phyloP scores from a whole-genome alignment of 371 early-diverging fungal genomes.

The Rhizomucor pusillus region DNA sequence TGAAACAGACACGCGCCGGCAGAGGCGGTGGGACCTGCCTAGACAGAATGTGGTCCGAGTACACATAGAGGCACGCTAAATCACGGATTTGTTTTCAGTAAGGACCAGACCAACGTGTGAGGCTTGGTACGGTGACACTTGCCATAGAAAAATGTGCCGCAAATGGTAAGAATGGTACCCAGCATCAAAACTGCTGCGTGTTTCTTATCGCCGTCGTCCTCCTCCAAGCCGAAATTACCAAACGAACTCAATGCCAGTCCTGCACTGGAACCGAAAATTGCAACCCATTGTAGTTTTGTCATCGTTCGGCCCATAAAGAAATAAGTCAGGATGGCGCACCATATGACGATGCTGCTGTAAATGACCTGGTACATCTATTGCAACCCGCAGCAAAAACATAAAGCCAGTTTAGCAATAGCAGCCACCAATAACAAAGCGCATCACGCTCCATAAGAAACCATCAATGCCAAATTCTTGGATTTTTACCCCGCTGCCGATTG shows the following conservation, averaged over 20 bases:
- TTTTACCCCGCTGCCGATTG: conserved; percentile 74
- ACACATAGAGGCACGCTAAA: conserved; percentile 50
- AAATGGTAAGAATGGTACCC: conserved; percentile 54
- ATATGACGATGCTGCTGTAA: conserved; percentile 73
- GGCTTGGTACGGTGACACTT: conserved; percentile 12
- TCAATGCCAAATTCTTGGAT: neutral
- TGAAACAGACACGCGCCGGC: conserved; percentile 49
- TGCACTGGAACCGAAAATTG: conserved; percentile 64
- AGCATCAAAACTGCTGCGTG: conserved; percentile 23
- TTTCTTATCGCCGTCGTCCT: conserved; percentile 2
- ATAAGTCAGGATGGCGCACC: conserved; percentile 72
- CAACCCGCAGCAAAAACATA: neutral
- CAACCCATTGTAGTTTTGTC: conserved; percentile 60
- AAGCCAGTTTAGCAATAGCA: too few species aligned
- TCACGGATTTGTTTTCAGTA: neutral
- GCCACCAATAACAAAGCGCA: too few species aligned
- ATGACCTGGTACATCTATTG: conserved; percentile 72
- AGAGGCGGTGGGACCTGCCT: conserved; percentile 41
- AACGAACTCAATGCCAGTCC: conserved; percentile 63
- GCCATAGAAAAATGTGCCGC: conserved; percentile 59
- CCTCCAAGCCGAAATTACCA: conserved; percentile 6
- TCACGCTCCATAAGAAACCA: too few species aligned
- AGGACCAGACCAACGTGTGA: too few species aligned
- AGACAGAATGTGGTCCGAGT: conserved; percentile 53
- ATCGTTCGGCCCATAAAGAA: conserved; percentile 57